Percentiles rank a stretch among this genome's conserved stretches.
Conservation (phyloP, 2,329 filamentous ascomycete genomes). For the Peltaster fructicola region DNA sequence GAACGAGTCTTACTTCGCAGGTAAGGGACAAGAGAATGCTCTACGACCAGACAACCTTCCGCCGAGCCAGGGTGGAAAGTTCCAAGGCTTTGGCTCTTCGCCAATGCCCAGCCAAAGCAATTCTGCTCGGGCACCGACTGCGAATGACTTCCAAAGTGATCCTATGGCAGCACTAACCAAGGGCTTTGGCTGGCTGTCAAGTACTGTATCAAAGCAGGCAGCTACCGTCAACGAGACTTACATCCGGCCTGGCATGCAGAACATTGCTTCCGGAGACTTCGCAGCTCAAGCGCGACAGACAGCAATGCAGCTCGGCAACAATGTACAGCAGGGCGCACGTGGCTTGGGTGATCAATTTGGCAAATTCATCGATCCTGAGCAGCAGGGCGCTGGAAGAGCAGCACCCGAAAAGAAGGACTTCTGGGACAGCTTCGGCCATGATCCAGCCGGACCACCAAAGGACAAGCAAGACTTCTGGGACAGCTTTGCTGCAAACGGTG, state of each 20-base stretch:
- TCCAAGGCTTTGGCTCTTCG: slow-evolving; percentile 72
- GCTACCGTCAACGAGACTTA: slow-evolving; percentile 82
- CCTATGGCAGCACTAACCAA: slow-evolving; percentile 76
- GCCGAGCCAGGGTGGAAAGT: slow-evolving; percentile 86
- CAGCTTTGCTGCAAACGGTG: slow-evolving; percentile 24
- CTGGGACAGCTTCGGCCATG: slow-evolving; percentile 75
- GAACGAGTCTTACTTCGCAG: slow-evolving; percentile 83
- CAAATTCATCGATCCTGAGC: slow-evolving; percentile 57
- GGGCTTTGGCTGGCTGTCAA: slow-evolving; percentile 86
- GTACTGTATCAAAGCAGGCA: slow-evolving; percentile 73
- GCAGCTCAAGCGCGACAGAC: slow-evolving; percentile 42
- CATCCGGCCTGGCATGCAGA: slow-evolving; percentile 81
- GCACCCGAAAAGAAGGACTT: slow-evolving; percentile 61
- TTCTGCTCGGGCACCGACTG: slow-evolving; percentile 38
- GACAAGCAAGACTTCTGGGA: slow-evolving; percentile 39
- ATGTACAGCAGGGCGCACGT: slow-evolving; percentile 47
- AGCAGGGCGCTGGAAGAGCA: slow-evolving; percentile 2
- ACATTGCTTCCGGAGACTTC: slow-evolving; percentile 45
- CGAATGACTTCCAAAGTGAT: slow-evolving; percentile 85
- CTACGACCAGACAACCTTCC: slow-evolving; percentile 53
- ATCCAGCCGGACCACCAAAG: slow-evolving; percentile 32
- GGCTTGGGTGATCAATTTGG: slow-evolving; percentile 64
- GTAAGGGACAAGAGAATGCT: slow-evolving; percentile 69
- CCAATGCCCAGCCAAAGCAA: slow-evolving; percentile 31
- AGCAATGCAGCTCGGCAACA: slow-evolving; percentile 35